Evolutionary conservation across 495 filamentous ascomycete species (phyloP).

Genomic region (Cercophora sp.): DNA sequence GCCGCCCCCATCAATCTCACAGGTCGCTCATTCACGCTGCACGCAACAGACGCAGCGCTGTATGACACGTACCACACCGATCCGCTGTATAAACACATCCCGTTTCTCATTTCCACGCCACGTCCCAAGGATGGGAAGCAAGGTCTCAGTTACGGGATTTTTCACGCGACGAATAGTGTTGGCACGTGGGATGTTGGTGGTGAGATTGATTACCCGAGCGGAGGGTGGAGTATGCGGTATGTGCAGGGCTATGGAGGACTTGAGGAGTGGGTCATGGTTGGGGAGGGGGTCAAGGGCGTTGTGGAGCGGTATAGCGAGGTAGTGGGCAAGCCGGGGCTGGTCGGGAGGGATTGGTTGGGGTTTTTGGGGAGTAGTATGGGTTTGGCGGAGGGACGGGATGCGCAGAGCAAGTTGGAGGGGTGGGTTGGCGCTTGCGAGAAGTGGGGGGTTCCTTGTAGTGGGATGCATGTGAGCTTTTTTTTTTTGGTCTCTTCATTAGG

Average conservation of each 20-base stretch:
- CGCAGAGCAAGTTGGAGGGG: slow-evolving; percentile 1
- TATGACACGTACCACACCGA: slow-evolving; percentile 68
- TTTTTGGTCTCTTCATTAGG: too few species aligned
- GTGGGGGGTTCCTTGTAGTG: slow-evolving; percentile 2
- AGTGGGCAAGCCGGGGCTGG: slow-evolving; percentile 59
- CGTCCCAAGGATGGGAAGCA: slow-evolving; percentile 54
- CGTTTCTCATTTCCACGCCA: slow-evolving; percentile 50
- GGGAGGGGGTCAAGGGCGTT: slow-evolving; percentile 59
- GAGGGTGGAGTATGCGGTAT: slow-evolving; percentile 67
- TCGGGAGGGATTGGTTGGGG: slow-evolving; percentile 34
- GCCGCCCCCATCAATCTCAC: slow-evolving; percentile 67
- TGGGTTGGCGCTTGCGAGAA: not conserved
- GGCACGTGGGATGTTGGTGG: slow-evolving; percentile 64
- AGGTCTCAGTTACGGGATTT: slow-evolving; percentile 46
- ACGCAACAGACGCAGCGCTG: slow-evolving; percentile 64
- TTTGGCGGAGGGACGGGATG: slow-evolving; percentile 1
- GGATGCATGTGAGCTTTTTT: slow-evolving; percentile 7
- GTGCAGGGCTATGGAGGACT: slow-evolving; percentile 66
- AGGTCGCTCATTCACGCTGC: slow-evolving; percentile 59
- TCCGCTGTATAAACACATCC: slow-evolving; percentile 70
- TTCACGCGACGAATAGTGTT: slow-evolving; percentile 59
- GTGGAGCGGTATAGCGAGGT: slow-evolving; percentile 62
- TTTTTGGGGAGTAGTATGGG: slow-evolving; percentile 5
- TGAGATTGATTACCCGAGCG: slow-evolving; percentile 51
- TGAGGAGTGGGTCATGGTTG: slow-evolving; percentile 66